Evolutionary conservation across 2,329 filamentous ascomycete species (phyloP), one percentile per base, ranked within the genome.

Genomic region (Trichoderma sp.): DNA sequence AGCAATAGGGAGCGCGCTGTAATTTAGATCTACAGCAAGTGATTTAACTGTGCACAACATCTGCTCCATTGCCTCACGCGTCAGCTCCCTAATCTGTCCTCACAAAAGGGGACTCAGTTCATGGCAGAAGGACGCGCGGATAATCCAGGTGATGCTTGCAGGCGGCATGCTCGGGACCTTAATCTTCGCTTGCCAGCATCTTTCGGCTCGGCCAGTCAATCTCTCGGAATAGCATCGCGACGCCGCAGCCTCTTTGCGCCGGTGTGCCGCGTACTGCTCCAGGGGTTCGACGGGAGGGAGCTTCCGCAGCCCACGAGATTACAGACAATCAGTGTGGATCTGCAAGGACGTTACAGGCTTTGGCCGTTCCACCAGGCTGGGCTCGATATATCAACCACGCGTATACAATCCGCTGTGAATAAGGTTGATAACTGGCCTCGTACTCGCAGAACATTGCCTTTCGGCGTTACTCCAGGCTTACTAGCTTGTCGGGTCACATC

Each of bases 131-230:
- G 45, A 19, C 34, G 17, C 56, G 26, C 39, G 14, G 19, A 26
- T 55, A 2, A 34, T 10, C 9, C 30, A 10, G 30, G 7, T 34
- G 14, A 10, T 3, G 12, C 3, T n/a, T 56, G 7, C 19, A 41
- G n/a, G 4, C 21, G 21, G 14, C 15, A 26, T n/a, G 10, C 9
- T 15, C 34, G 55, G 41, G 28, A 54, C n/a, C 17, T 19, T 43
- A 44, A 26, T 28, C 4, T 44, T 10, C 50, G 41, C 41, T 47
- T 28, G 14, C 50, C 28, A 39, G 60, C 50, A 39, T 44, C 21
- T n/a, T 28, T 60, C 47, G 39, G 17, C 34, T 63, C 48, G 7
- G 50, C 47, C 57, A 51, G 39, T 54, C 59, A 51, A 55, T 47
- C 41, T 47, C 50, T 47, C 26, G 41, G 60, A 39, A 51, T 44